Conservation (phyloP, 345 rosid genomes). For the Arabis alpina region DNA sequence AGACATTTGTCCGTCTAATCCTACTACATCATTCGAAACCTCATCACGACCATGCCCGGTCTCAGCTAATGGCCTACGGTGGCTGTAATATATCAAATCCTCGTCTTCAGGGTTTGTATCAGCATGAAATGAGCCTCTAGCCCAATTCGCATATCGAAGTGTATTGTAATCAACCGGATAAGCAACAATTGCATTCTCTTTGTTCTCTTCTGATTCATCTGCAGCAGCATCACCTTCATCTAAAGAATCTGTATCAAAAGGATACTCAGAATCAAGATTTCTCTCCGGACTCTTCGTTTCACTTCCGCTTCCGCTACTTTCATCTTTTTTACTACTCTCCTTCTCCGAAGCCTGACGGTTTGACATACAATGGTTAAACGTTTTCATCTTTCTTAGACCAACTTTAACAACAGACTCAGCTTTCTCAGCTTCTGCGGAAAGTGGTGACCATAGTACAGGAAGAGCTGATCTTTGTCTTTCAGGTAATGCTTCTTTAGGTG, state of each 20-base stretch:
- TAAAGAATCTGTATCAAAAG: constrained; percentile 80
- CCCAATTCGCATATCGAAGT: constrained; percentile 75
- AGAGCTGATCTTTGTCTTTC: constrained; percentile 40
- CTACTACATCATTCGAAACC: constrained; percentile 47
- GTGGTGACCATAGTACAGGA: constrained; percentile 58
- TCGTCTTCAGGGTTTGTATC: constrained; percentile 59
- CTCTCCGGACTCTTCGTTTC: constrained; percentile 68
- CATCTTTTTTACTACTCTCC: constrained; percentile 32
- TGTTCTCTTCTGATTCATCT: constrained; percentile 79
- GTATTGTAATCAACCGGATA: constrained; percentile 87
- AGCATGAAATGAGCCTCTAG: constrained; percentile 70
- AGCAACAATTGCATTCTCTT: constrained; percentile 51
- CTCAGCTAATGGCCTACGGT: constrained; percentile 62
- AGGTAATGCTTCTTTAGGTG: constrained; percentile 39
- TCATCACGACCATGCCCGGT: constrained; percentile 54
- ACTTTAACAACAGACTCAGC: constrained; percentile 90
- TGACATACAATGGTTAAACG: constrained; percentile 75
- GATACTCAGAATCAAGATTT: constrained; percentile 80
- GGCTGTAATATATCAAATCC: constrained; percentile 83
- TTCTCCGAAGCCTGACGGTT: constrained; percentile 61
- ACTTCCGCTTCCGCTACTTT: constrained; percentile 59
- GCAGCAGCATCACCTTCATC: constrained; percentile 67
- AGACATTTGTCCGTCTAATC: constrained; percentile 56
- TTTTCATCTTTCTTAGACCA: constrained; percentile 84
- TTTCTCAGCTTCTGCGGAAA: constrained; percentile 63